Percentiles rank a stretch among this genome's conserved stretches.
Conservation (phyloP, 306 rosid genomes). For the Sicyos baderoa region DNA sequence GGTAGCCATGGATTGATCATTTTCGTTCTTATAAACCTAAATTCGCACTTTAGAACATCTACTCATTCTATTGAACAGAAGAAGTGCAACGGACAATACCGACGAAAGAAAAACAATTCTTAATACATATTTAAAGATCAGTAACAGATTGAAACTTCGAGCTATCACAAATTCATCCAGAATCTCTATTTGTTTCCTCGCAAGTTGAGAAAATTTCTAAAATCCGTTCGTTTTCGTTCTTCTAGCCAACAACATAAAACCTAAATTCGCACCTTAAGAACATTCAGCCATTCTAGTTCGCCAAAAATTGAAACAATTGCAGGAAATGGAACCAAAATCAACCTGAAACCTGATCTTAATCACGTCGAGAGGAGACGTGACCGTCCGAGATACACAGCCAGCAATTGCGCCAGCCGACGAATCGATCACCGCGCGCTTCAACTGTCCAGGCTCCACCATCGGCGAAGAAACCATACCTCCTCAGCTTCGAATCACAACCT, state of each 20-base stretch:
- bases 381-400: slow-evolving; percentile 76
- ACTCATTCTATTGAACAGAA: too few species aligned
- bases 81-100: background rate
- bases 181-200: background rate
- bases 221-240: background rate
- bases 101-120: background rate
- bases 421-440: slow-evolving; percentile 59
- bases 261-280: background rate
- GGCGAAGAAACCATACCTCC: slow-evolving; percentile 28
- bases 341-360: slow-evolving; percentile 97
- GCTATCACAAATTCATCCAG: background rate
- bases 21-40: too few species aligned
- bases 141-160: background rate
- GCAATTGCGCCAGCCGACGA: slow-evolving; percentile 74
- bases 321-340: background rate
- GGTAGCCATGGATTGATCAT: too few species aligned
- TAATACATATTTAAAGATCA: background rate
- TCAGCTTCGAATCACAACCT: slow-evolving; percentile 27
- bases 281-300: background rate
- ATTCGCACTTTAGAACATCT: too few species aligned
- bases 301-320: slow-evolving; percentile 11
- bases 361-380: slow-evolving; percentile 91
- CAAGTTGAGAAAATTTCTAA: background rate
- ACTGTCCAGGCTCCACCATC: slow-evolving; percentile 63
- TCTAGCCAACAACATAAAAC: background rate